phyloP scores from a whole-genome alignment of 495 filamentous ascomycete genomes.

The Ascobolus immersus region DNA sequence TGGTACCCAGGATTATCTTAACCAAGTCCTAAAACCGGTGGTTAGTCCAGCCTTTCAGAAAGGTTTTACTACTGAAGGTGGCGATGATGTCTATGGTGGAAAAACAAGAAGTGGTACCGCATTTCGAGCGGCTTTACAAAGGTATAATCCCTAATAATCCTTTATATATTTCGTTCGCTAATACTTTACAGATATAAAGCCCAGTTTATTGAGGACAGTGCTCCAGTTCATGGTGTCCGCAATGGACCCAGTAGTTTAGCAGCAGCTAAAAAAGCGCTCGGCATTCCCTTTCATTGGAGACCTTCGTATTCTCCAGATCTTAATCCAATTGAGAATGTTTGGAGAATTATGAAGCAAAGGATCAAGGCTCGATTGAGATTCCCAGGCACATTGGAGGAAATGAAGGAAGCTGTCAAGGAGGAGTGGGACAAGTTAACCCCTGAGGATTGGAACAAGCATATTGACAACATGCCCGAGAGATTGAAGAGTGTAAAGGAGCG shows the following conservation, averaged over 20 bases:
- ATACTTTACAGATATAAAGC: no score
- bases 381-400: conserved; percentile 1
- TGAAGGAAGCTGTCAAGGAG: conserved; percentile 1
- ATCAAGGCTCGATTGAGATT: conserved; percentile 1
- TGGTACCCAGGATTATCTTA: not conserved
- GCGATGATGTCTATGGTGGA: no score
- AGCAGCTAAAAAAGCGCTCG: no score
- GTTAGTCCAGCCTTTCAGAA: not conserved
- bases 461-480: conserved; percentile 4
- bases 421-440: conserved; percentile 4
- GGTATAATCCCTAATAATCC: no score
- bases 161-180: no score
- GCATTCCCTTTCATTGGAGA: no score
- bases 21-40: not conserved
- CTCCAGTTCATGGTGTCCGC: no score
- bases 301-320: conserved; percentile 5
- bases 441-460: conserved; percentile 1
- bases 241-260: no score
- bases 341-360: conserved; percentile 1
- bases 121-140: no score
- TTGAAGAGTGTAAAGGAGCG: not conserved
- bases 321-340: conserved; percentile 6
- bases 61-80: no score
- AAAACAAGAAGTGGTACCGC: no score
- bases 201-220: no score